A percentile compares a stretch with the other conserved stretches of the same genome.
Conservation (phyloP, 1,139 yeast genomes). For the Spencermartinsiella ligniputridi region DNA sequence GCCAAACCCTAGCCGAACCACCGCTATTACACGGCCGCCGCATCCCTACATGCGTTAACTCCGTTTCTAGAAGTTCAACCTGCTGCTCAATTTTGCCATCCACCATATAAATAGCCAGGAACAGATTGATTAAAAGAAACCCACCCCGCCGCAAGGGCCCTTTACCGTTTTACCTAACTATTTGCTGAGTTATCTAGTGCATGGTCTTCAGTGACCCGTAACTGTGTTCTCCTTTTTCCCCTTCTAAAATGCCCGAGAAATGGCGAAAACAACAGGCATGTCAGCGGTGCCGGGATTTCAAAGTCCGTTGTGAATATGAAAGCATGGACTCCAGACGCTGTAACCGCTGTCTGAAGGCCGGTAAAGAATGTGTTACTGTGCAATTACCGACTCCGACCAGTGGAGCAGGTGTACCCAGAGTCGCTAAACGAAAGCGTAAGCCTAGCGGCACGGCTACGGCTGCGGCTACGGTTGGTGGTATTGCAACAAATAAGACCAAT, state of each 20-base stretch:
- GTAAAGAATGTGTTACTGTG: neutral
- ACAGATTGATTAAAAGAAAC: no score
- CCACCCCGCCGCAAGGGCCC: no score
- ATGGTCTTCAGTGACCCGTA: no score
- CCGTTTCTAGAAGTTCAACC: no score
- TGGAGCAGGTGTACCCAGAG: neutral
- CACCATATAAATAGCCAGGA: no score
- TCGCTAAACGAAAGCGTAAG: neutral
- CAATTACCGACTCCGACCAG: neutral
- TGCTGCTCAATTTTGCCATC: no score
- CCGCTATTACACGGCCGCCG: no score
- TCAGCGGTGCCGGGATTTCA: constrained; percentile 53
- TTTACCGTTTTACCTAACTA: no score
- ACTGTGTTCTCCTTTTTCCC: no score
- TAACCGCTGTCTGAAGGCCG: constrained; percentile 43
- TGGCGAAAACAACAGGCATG: constrained; percentile 52
- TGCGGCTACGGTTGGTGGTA: neutral
- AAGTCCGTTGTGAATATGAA: constrained; percentile 52
- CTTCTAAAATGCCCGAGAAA: constrained; percentile 5
- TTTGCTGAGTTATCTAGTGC: no score
- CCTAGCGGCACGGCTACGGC: neutral
- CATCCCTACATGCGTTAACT: no score
- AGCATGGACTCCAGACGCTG: constrained; percentile 45
- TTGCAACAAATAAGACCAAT: neutral
- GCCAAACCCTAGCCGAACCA: no score